phyloP scores from a whole-genome alignment of 2,329 filamentous ascomycete genomes.

The Ascochyta fabae region DNA sequence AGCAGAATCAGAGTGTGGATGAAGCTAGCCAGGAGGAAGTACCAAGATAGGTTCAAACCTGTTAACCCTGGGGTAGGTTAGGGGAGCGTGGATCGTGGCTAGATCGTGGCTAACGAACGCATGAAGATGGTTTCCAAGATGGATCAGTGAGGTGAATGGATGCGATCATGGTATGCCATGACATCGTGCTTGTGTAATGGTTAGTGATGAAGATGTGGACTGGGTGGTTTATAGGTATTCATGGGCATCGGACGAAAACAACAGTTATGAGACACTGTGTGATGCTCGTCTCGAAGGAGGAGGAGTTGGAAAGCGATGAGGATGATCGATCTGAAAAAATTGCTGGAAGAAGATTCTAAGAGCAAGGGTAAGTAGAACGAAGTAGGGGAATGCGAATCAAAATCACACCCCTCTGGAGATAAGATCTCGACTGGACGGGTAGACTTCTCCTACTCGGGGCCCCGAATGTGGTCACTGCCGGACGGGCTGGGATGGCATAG shows the following conservation, averaged over 20 bases:
- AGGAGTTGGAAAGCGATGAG: neutral
- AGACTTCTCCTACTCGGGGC: neutral
- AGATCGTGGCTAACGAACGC: neutral
- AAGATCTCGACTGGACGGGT: neutral
- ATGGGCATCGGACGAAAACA: neutral
- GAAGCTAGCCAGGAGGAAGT: neutral
- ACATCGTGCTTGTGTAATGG: neutral
- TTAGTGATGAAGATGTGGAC: neutral
- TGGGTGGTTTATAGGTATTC: neutral
- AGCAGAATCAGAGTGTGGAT: neutral
- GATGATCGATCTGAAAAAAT: neutral
- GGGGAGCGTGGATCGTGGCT: no score
- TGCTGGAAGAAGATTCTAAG: neutral
- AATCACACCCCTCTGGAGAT: no score
- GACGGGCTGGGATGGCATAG: neutral
- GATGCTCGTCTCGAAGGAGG: neutral
- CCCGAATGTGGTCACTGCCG: neutral
- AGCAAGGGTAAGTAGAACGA: neutral
- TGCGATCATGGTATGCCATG: neutral
- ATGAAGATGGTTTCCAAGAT: neutral
- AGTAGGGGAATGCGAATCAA: neutral
- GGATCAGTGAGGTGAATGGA: neutral
- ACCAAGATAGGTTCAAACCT: neutral
- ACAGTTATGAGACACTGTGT: neutral
- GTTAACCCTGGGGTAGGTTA: no score